Conservation (phyloP, 2,329 filamentous ascomycete genomes). For the Emmonsiellopsis sp. region DNA sequence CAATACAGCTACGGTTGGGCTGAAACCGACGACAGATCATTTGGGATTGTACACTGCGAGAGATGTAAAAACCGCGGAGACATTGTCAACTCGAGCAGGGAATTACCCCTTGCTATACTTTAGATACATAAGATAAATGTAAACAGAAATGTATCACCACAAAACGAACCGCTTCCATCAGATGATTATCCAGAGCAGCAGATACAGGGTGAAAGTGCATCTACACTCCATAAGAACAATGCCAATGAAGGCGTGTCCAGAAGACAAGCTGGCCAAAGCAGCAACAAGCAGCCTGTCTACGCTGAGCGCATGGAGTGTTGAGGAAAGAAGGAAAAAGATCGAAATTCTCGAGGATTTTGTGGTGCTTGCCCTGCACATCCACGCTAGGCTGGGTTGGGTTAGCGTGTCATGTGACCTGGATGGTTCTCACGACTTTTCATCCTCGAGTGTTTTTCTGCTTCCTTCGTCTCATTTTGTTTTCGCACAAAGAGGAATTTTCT, state of each 20-base stretch:
- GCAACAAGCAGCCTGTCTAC: constrained; percentile 29
- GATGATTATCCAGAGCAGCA: constrained; percentile 69
- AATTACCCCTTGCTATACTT: background rate
- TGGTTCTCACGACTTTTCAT: background rate
- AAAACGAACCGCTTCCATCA: constrained; percentile 78
- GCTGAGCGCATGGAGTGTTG: constrained; percentile 34
- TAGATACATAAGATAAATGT: background rate
- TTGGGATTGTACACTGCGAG: no score
- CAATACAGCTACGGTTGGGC: background rate
- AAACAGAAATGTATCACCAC: constrained; percentile 54
- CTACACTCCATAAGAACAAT: constrained; percentile 50
- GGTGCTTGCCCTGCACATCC: background rate
- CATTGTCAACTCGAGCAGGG: background rate
- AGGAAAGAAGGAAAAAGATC: constrained; percentile 10
- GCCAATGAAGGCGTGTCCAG: constrained; percentile 46
- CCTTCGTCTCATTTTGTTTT: background rate
- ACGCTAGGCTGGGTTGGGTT: background rate
- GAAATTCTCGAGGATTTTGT: background rate
- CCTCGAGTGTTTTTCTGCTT: background rate
- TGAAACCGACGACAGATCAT: background rate
- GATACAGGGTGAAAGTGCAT: constrained; percentile 68
- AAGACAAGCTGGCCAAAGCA: constrained; percentile 23
- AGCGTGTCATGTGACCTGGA: background rate
- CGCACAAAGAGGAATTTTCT: background rate
- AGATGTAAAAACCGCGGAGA: no score